These are phyloP conservation scores for Fusarium nodosum DNA, from an alignment of 2,329 filamentous ascomycete genomes.

Conservation along the genomic window DNA sequence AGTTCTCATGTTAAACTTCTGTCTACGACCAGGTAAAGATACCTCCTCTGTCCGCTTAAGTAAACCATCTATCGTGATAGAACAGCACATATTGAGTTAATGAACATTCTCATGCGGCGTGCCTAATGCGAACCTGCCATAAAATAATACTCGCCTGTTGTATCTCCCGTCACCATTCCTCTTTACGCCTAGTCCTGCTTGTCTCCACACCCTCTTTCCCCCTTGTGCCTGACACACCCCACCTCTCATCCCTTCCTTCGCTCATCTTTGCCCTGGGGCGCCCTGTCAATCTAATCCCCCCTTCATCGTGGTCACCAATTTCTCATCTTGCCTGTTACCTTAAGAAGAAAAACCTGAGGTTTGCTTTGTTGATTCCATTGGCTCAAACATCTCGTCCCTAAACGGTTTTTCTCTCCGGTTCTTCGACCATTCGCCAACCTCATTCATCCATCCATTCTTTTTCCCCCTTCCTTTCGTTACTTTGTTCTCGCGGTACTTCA, in stretches of 20 bases:
- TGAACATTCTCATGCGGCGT: slow-evolving; percentile 8
- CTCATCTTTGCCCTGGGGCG: slow-evolving; percentile 34
- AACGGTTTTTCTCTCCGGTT: slow-evolving; percentile 33
- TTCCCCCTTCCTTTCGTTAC: slow-evolving; percentile 30
- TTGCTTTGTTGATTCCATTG: slow-evolving; percentile 26
- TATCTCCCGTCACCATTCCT: slow-evolving; percentile 27
- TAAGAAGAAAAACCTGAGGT: slow-evolving; percentile 37
- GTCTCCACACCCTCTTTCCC: slow-evolving; percentile 36
- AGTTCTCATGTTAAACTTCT: background rate
- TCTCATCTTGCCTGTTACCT: slow-evolving; percentile 43
- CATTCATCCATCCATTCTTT: slow-evolving; percentile 38
- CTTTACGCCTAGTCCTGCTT: slow-evolving; percentile 27
- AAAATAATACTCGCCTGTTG: slow-evolving; percentile 28
- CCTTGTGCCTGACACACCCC: slow-evolving; percentile 40
- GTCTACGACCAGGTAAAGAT: background rate
- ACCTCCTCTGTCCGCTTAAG: background rate
- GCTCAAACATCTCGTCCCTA: slow-evolving; percentile 34
- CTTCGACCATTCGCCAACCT: slow-evolving; percentile 32
- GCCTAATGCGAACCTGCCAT: slow-evolving; percentile 4
- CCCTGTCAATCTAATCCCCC: slow-evolving; percentile 48
- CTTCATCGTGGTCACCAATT: slow-evolving; percentile 49
- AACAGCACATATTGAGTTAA: background rate
- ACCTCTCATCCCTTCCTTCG: slow-evolving; percentile 42
- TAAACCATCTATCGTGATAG: background rate
- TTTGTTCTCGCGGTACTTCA: slow-evolving; percentile 20